phyloP scores from a whole-genome alignment of 1,284 basidiomycete species.

The Moesziomyces aphidis region DNA sequence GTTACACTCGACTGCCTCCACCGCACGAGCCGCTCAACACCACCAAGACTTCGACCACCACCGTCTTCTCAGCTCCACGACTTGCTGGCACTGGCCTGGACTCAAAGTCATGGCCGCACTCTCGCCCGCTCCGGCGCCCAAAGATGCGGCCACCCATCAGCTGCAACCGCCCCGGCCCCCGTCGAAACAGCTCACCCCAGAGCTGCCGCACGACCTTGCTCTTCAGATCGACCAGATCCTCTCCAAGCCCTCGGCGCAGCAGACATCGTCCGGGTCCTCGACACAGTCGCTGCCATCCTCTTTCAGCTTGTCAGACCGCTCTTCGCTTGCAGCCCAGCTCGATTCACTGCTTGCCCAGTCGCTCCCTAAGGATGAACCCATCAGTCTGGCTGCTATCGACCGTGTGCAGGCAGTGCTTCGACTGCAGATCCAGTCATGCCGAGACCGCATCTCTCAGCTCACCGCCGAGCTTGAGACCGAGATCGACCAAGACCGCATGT shows the following conservation, averaged over 20 bases:
- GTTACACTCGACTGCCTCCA: conserved; percentile 10
- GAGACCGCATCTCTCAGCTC: conserved; percentile 24
- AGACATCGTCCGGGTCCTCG: neutral
- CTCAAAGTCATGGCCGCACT: conserved; percentile 17
- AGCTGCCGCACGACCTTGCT: conserved; percentile 29
- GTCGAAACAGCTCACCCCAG: conserved; percentile 5
- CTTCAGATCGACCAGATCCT: conserved; percentile 40
- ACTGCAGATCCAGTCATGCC: conserved; percentile 25
- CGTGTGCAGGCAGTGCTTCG: conserved; percentile 37
- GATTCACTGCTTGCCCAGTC: conserved; percentile 28
- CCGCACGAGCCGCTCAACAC: too few relatives aligned
- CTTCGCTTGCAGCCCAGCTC: conserved; percentile 33
- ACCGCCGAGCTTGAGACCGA: conserved; percentile 36
- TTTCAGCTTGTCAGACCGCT: conserved; percentile 22
- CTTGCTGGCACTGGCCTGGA: too few relatives aligned
- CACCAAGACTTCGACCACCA: neutral
- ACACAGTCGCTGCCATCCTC: neutral
- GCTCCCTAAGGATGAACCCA: conserved; percentile 13
- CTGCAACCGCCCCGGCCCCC: conserved; percentile 17
- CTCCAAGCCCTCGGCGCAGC: conserved; percentile 6
- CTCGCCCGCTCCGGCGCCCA: conserved; percentile 8
- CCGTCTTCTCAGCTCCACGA: too few relatives aligned
- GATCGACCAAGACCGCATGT: conserved; percentile 47
- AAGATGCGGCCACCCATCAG: neutral
- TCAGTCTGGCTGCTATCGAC: conserved; percentile 34